Evolutionary conservation across 2,329 filamentous ascomycete species (phyloP).

Genomic region (Phyllachora maydis): DNA sequence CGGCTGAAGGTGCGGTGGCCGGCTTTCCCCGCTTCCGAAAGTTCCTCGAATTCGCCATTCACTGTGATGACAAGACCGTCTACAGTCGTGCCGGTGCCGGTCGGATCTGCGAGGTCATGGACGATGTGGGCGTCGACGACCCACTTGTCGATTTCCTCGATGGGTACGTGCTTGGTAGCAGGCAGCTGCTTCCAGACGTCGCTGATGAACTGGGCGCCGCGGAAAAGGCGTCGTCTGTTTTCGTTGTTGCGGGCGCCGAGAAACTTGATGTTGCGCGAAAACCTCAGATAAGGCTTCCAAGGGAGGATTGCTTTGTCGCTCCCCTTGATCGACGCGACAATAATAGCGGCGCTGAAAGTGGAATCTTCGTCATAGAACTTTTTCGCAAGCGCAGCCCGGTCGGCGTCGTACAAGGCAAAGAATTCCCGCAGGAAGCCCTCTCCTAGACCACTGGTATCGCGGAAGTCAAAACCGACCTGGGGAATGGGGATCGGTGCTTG

Average conservation of each 20-base stretch:
- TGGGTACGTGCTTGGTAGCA: constrained; percentile 51
- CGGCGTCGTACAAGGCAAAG: constrained; percentile 51
- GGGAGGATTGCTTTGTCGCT: constrained; percentile 17
- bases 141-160: constrained; percentile 52
- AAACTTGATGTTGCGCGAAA: constrained; percentile 58
- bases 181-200: constrained; percentile 53
- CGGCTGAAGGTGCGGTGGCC: constrained; percentile 64
- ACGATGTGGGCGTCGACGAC: constrained; percentile 65
- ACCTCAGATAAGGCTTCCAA: constrained; percentile 59
- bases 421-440: constrained; percentile 59
- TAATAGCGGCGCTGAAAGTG: constrained; percentile 56
- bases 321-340: constrained; percentile 33
- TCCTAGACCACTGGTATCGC: constrained; percentile 54
- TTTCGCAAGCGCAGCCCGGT: constrained; percentile 39
- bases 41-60: constrained; percentile 75
- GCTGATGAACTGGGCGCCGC: constrained; percentile 42
- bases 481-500: constrained; percentile 36
- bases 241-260: constrained; percentile 27
- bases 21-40: too few relatives aligned
- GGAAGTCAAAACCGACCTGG: constrained; percentile 45
- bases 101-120: constrained; percentile 49
- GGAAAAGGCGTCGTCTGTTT: constrained; percentile 41
- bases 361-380: constrained; percentile 60
- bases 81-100: constrained; percentile 38
- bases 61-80: constrained; percentile 60